These are phyloP conservation scores for Alliaria petiolata DNA, from an alignment of 345 rosid species.

Conservation along the genomic window DNA sequence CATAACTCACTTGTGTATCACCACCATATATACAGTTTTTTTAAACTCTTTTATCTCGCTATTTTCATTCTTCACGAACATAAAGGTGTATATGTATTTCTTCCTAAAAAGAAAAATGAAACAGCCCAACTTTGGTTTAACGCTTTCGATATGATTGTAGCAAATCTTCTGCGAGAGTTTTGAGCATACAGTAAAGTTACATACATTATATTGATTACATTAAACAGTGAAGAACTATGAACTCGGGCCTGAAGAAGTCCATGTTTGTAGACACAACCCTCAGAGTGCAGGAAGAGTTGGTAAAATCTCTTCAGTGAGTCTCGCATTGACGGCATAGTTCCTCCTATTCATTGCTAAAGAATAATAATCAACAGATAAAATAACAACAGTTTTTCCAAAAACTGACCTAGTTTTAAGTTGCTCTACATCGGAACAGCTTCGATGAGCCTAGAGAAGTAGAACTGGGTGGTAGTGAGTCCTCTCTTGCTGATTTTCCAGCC, in stretches of 20 bases:
- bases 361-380: not conserved
- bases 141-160: not conserved
- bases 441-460: constrained; percentile 79
- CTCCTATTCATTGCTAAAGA: not conserved
- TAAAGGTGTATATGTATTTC: not conserved
- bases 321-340: not conserved
- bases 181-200: not conserved
- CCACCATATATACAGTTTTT: not conserved
- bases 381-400: not conserved
- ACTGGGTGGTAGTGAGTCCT: constrained; percentile 70
- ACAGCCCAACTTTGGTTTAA: not conserved
- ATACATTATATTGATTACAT: not conserved
- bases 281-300: not conserved
- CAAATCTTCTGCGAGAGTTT: not conserved
- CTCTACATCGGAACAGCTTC: constrained; percentile 73
- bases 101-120: not conserved
- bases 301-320: not conserved
- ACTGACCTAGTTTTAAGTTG: not conserved
- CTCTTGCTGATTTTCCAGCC: constrained; percentile 91
- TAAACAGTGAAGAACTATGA: not conserved
- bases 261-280: not conserved
- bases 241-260: not conserved
- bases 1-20: not conserved
- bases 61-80: not conserved
- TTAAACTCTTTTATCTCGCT: not conserved